Percentiles rank a stretch among this genome's conserved stretches.
These are phyloP conservation scores for Aspergillus indologenus DNA, from an alignment of 495 filamentous ascomycete species.

Conservation along the genomic window DNA sequence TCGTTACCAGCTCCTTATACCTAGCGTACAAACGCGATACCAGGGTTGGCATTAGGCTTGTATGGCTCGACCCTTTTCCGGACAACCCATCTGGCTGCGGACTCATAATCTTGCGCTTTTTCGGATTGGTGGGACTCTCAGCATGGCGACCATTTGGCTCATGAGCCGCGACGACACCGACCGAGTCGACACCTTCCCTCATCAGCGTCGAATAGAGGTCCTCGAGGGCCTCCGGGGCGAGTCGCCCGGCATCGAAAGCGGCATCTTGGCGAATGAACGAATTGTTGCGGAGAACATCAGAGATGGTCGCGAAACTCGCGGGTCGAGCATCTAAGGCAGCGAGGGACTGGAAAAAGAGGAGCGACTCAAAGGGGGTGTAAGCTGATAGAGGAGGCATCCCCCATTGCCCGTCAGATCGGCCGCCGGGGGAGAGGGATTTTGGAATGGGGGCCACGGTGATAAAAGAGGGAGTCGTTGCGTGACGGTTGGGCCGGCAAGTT, in stretches of 20 bases:
- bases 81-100: constrained; percentile 57
- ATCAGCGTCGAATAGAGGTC: constrained; percentile 72
- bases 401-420: constrained; percentile 46
- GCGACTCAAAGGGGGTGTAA: constrained; percentile 83
- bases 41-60: constrained; percentile 62
- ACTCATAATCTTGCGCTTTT: constrained; percentile 70
- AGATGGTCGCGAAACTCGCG: constrained; percentile 67
- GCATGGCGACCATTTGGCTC: constrained; percentile 28
- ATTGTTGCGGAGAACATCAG: constrained; percentile 69
- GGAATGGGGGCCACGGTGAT: constrained; percentile 47
- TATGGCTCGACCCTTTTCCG: constrained; percentile 61
- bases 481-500: constrained; percentile 15
- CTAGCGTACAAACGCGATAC: constrained; percentile 69
- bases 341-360: constrained; percentile 86
- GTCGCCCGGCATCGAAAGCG: constrained; percentile 65
- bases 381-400: constrained; percentile 56
- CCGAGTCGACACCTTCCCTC: constrained; percentile 61
- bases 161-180: constrained; percentile 10
- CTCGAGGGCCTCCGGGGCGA: constrained; percentile 75
- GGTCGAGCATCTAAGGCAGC: constrained; percentile 60
- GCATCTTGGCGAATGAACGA: constrained; percentile 62
- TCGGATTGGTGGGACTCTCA: constrained; percentile 47
- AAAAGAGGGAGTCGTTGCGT: constrained; percentile 13
- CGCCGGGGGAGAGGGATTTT: constrained; percentile 35
- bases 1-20: constrained; percentile 65